These are phyloP conservation scores for Botrytis deweyae DNA, from an alignment of 2,329 filamentous ascomycete genomes.

Conservation along the genomic window DNA sequence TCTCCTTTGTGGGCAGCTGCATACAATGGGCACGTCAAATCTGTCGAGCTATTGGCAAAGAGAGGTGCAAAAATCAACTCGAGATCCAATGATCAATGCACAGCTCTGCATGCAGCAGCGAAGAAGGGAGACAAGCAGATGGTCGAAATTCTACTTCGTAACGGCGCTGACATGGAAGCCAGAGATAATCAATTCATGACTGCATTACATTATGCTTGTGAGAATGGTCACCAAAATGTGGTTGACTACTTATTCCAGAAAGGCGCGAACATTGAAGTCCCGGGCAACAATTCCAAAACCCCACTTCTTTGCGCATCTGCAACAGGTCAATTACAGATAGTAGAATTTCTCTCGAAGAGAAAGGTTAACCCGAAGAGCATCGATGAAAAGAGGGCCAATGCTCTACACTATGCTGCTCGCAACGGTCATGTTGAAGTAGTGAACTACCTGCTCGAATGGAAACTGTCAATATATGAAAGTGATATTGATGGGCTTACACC, in stretches of 20 bases:
- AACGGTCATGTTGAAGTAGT: slow-evolving; percentile 16
- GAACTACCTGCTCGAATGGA: slow-evolving; percentile 7
- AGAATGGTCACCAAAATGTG: slow-evolving; percentile 1
- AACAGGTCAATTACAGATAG: slow-evolving; percentile 10
- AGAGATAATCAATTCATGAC: slow-evolving; percentile 22
- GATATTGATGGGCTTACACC: slow-evolving; percentile 20
- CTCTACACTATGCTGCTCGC: background rate
- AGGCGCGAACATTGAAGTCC: slow-evolving; percentile 17
- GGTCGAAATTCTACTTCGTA: slow-evolving; percentile 18
- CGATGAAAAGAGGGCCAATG: background rate
- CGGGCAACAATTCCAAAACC: slow-evolving; percentile 15
- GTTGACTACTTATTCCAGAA: slow-evolving; percentile 20
- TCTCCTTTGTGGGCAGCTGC: slow-evolving; percentile 22
- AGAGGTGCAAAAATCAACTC: slow-evolving; percentile 21
- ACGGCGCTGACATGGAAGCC: slow-evolving; percentile 18
- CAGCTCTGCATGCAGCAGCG: slow-evolving; percentile 21
- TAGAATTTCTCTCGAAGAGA: slow-evolving; percentile 18
- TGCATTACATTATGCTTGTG: slow-evolving; percentile 21
- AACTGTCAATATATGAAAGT: slow-evolving; percentile 11
- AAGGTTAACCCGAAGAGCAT: background rate
- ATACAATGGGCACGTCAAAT: slow-evolving; percentile 18
- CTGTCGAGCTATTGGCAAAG: slow-evolving; percentile 21
- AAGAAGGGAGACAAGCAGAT: slow-evolving; percentile 21
- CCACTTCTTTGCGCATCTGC: slow-evolving; percentile 21
- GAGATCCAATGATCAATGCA: slow-evolving; percentile 21